Evolutionary conservation across 2,329 filamentous ascomycete genomes (phyloP), one percentile per base, ranked within the genome.

Genomic region (Penicillium fuscoglaucum): DNA sequence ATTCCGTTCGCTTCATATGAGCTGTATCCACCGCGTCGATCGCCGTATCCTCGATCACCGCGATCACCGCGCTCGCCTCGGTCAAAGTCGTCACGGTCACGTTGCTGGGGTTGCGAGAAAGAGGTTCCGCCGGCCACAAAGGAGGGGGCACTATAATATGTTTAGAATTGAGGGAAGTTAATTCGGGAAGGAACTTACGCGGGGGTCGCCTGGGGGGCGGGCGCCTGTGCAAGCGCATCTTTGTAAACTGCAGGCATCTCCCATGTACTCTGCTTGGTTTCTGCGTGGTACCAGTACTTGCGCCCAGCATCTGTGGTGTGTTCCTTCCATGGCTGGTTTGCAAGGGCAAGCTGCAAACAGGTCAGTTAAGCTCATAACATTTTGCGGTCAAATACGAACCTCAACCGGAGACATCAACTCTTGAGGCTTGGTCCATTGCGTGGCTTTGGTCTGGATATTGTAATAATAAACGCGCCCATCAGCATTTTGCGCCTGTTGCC

Each of bases 221-320:
- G 73, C 53, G 67, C 80, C 62, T 86, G 84, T 52, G 87, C 87
- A 58, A 93, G 80, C 60, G 90, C 90, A 67, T 83, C 83, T 71
- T 90, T 91, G 78, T 93, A 93, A 62, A 80, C 86, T 55, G 91
- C 90, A 56, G 95, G 95, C 84, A 96, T 93, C 70, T 93, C 89
- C 95, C 95, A 99, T 33, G 90, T 91, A 74, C 92, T 98, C 78
- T 92, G 85, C 77, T 93, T 93, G 45, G 90, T 93, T 76, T 96
- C 89, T 35, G 88, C 90, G 75, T 99, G 95, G 76, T 93, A 93
- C 90, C 92, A 99, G 78, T 99, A 99, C 72, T 93, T 91, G 68
- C 88, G 87, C 47, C 93, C 95, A 63, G 91, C 90, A 61, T 92
- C 87, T 24, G 90, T 88, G 28, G 89, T 91, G 71, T 96, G 95